Conservation (phyloP, 371 early-diverging fungal species). For the Mortierella sp. region DNA sequence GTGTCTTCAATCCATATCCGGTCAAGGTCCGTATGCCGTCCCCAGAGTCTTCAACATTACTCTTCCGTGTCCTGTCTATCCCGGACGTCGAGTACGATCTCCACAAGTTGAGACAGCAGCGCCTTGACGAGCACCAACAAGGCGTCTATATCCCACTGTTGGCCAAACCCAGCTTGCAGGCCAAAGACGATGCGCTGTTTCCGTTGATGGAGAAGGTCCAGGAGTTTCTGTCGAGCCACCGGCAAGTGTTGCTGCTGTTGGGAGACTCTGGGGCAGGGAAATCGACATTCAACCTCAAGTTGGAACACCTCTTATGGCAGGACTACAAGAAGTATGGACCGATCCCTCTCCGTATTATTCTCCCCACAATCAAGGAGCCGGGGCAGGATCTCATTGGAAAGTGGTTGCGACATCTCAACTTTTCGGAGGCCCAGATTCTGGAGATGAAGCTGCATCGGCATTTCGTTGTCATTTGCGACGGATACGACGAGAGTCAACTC, state of each 20-base stretch:
- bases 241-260: background rate
- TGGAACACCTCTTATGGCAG: background rate
- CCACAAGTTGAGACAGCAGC: background rate
- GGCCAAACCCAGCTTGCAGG: background rate
- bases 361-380: background rate
- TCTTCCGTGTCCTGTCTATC: background rate
- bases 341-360: conserved; percentile 15
- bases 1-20: background rate
- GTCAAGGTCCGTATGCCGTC: background rate
- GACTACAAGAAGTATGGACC: background rate
- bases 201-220: background rate
- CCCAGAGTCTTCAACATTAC: background rate
- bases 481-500: background rate
- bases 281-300: background rate
- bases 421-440: background rate
- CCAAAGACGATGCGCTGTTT: background rate
- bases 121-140: background rate
- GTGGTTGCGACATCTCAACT: background rate
- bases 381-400: background rate
- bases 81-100: background rate
- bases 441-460: background rate
- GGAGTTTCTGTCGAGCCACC: background rate
- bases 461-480: background rate
- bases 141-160: background rate
- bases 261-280: background rate